Evolutionary conservation across 176 grass and related monocot species (phyloP), one percentile per base, ranked within the genome.

Genomic region (Aegilops tauschii): DNA sequence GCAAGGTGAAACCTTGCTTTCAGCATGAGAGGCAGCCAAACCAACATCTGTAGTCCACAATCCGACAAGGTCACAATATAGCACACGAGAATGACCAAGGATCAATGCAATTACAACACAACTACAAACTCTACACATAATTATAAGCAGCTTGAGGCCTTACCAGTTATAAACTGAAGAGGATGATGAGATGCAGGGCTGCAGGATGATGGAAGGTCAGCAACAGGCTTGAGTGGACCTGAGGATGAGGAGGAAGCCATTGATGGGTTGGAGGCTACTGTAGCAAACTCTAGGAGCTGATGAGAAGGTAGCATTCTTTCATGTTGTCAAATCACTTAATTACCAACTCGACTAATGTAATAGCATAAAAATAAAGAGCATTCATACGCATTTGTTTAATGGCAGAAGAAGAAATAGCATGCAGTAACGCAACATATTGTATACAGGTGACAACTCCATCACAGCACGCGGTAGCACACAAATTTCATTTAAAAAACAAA

Each of bases 121-220:
- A 30, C 14, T 76, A 50, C 25, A 76, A 44, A 52, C 44, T 2
- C 23, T 76, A 30, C 44, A 69, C 31, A 50, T 44, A 76, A 50
- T 8, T 76, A 76, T 18, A 76, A 76, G 42, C 73, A 30, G 44
- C 42, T 76, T 76, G 73, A 76, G 25, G 73, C 73, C 25, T 50
- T 76, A 76, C 73, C 14, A 50, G 23, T 17, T 75, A 76, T 50
- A 49, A 76, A 76, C 25, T 76, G 27, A 16, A 50, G 73, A 50
- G 73, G 73, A 29, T 76, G 44, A 76, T 76, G 44, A 76, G 44
- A 50, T 29, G 73, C 25, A 17, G 25, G n/a, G 45, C 23, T 75
- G 72, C 23, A 49, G 72, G 72, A 49, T 7, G 40, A 75, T 17
- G 72, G 72, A 23, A 75, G 72, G 12, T 49, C 72, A 75, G 13